A percentile compares a stretch with the other conserved stretches of the same genome.
These are phyloP conservation scores for Colletotrichum zoysiae DNA, from an alignment of 2,329 filamentous ascomycete genomes.

Conservation along the genomic window DNA sequence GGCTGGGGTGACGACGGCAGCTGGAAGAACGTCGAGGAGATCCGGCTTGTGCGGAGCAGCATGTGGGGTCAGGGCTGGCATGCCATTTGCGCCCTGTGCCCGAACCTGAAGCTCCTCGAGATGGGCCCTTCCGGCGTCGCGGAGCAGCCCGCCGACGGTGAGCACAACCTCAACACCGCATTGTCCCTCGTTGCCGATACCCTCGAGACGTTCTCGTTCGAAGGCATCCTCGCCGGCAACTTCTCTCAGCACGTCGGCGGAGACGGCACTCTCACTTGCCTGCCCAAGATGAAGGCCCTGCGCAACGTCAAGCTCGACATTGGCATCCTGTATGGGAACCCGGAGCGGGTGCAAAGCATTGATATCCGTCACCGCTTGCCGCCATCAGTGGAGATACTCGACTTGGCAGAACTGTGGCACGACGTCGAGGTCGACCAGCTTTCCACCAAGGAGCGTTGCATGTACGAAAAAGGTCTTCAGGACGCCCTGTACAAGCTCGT, in stretches of 20 bases:
- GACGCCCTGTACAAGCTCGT: slow-evolving; percentile 50
- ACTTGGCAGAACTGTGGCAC: slow-evolving; percentile 37
- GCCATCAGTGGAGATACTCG: slow-evolving; percentile 18
- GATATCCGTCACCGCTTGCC: slow-evolving; percentile 24
- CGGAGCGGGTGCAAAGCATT: slow-evolving; percentile 16
- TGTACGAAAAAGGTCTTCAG: slow-evolving; percentile 51
- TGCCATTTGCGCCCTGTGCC: slow-evolving; percentile 38
- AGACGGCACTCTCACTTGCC: slow-evolving; percentile 30
- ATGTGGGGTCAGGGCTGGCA: slow-evolving; percentile 41
- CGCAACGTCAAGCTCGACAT: slow-evolving; percentile 39
- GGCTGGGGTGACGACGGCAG: slow-evolving; percentile 40
- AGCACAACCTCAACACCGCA: slow-evolving; percentile 39
- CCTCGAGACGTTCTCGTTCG: slow-evolving; percentile 37
- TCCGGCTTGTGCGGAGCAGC: slow-evolving; percentile 37
- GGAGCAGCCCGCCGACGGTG: slow-evolving; percentile 36
- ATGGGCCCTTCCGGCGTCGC: slow-evolving; percentile 37
- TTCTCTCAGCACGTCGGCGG: slow-evolving; percentile 35
- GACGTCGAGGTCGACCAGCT: slow-evolving; percentile 34
- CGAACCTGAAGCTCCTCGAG: slow-evolving; percentile 38
- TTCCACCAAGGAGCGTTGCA: slow-evolving; percentile 11
- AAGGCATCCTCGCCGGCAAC: slow-evolving; percentile 35
- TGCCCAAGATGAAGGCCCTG: slow-evolving; percentile 37
- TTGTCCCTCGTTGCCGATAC: slow-evolving; percentile 31
- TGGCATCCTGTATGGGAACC: slow-evolving; percentile 27
- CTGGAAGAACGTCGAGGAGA: slow-evolving; percentile 41